A percentile compares a stretch with the other conserved stretches of the same genome.
Conservation (phyloP, 345 rosid species). For the Populus alba region DNA sequence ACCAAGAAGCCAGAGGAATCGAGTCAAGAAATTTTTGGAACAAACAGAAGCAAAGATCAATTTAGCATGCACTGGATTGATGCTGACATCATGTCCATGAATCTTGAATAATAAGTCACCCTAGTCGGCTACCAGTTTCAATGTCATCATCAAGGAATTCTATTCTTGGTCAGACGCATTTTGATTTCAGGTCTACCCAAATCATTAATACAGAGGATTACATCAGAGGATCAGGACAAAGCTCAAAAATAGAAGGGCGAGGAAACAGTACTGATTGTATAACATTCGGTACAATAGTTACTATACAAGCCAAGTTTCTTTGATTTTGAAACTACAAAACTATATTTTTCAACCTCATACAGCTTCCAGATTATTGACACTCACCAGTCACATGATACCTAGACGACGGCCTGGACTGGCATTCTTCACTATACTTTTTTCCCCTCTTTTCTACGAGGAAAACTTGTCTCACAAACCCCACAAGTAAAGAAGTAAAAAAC, state of each 20-base stretch:
- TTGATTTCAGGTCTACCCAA: not conserved
- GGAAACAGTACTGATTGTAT: slow-evolving; percentile 15
- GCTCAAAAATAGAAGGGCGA: not conserved
- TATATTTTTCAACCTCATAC: slow-evolving; percentile 13
- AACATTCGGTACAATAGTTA: slow-evolving; percentile 24
- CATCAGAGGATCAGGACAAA: not conserved
- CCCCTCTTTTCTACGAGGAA: slow-evolving; percentile 24
- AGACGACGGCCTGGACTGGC: slow-evolving; percentile 76
- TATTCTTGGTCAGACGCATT: not conserved
- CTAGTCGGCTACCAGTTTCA: not conserved
- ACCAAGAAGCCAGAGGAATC: not conserved
- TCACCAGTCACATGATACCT: slow-evolving; percentile 76
- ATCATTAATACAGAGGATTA: not conserved
- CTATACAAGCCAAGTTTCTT: slow-evolving; percentile 33
- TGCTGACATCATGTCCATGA: not conserved
- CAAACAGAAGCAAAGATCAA: not conserved
- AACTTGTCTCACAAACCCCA: slow-evolving; percentile 26
- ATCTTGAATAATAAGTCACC: not conserved
- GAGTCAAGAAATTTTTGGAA: not conserved
- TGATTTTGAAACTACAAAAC: slow-evolving; percentile 15
- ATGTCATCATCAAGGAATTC: not conserved
- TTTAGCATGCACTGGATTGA: not conserved
- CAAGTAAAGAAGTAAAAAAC: not conserved
- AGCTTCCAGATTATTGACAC: slow-evolving; percentile 33
- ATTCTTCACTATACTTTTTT: slow-evolving; percentile 35